phyloP scores from a whole-genome alignment of 306 rosid species.

The Alnus glutinosa region DNA sequence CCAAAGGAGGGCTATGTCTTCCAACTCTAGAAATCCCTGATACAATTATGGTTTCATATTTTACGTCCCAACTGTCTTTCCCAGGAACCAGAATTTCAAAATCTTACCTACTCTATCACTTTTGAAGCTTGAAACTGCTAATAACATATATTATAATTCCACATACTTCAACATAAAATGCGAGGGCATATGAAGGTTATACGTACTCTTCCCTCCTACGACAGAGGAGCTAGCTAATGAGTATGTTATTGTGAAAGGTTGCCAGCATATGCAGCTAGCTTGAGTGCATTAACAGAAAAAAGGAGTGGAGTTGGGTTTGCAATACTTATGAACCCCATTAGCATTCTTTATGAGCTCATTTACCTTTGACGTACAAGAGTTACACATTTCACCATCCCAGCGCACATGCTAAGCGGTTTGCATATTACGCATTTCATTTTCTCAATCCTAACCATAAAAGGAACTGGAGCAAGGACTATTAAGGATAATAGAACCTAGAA shows the following conservation, averaged over 20 bases:
- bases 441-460: slow-evolving; percentile 3
- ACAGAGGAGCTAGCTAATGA: not conserved
- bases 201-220: not conserved
- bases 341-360: not conserved
- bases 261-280: not conserved
- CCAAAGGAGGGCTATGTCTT: not conserved
- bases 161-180: not conserved
- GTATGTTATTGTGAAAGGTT: not conserved
- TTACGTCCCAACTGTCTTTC: not conserved
- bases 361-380: not conserved
- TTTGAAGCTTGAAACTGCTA: not conserved
- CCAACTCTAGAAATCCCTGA: not conserved
- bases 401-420: slow-evolving; percentile 4
- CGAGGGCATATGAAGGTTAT: not conserved
- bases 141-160: not conserved
- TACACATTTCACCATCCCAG: not conserved
- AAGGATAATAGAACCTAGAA: not conserved
- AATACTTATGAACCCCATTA: not conserved
- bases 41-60: not conserved
- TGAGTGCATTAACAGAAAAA: not conserved
- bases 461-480: not conserved
- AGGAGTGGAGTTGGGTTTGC: not conserved
- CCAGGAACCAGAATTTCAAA: not conserved
- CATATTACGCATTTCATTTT: slow-evolving; percentile 2
- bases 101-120: not conserved